Conservation (phyloP, 257 asterid genomes). For the Avicennia marina region DNA sequence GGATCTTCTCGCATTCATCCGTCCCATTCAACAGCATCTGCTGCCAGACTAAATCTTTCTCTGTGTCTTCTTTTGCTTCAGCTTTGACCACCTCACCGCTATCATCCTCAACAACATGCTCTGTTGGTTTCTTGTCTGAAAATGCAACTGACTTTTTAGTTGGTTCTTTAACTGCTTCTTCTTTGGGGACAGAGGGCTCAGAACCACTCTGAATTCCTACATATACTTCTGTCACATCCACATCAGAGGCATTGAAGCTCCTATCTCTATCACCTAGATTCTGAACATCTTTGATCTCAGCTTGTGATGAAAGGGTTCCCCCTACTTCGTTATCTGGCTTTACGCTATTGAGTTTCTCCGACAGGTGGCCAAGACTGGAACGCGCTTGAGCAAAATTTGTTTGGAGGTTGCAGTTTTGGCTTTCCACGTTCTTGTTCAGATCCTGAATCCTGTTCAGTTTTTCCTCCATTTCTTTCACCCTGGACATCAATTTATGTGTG, state of each 20-base stretch:
- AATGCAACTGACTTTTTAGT: constrained; percentile 26
- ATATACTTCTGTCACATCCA: constrained; percentile 23
- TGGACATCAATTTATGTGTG: constrained; percentile 31
- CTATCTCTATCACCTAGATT: not conserved
- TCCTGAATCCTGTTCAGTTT: constrained; percentile 41
- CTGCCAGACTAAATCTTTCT: constrained; percentile 58
- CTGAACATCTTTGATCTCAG: not conserved
- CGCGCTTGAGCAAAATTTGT: constrained; percentile 51
- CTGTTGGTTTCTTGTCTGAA: constrained; percentile 17
- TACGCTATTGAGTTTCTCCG: constrained; percentile 48
- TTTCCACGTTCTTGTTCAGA: constrained; percentile 53
- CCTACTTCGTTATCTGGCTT: constrained; percentile 60
- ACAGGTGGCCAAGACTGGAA: constrained; percentile 48
- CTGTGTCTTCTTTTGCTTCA: constrained; percentile 17
- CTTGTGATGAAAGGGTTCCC: constrained; percentile 14
- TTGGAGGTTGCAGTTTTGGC: constrained; percentile 47
- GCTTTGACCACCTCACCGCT: constrained; percentile 10
- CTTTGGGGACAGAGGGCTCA: constrained; percentile 12
- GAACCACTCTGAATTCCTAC: constrained; percentile 5
- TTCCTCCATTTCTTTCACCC: constrained; percentile 62
- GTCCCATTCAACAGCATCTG: constrained; percentile 74
- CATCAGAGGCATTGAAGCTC: too few relatives aligned
- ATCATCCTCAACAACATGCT: constrained; percentile 14
- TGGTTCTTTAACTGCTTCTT: constrained; percentile 9
- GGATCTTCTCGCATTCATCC: constrained; percentile 70